Percentiles rank a stretch among this genome's conserved stretches.
phyloP scores from a whole-genome alignment of 2,329 filamentous ascomycete genomes.

The Metarhizium sp. region DNA sequence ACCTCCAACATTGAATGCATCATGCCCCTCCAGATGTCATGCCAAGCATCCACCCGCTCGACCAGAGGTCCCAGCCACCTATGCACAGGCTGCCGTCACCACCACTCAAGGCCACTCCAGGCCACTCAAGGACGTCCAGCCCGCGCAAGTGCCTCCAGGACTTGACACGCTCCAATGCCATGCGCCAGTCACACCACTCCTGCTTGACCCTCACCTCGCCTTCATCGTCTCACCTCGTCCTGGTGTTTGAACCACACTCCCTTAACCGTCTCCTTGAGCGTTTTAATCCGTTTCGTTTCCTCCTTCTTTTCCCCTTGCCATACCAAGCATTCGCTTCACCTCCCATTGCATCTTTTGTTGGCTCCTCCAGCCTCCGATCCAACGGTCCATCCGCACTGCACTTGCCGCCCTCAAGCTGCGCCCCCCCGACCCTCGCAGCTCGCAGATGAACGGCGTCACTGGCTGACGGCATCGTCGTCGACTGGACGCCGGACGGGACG shows the following conservation, averaged over 20 bases:
- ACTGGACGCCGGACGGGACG: constrained; percentile 4
- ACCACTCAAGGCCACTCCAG: too few species aligned
- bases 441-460: constrained; percentile 5
- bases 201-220: background rate
- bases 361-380: background rate
- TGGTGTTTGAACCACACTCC: background rate
- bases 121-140: too few species aligned
- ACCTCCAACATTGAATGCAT: too few species aligned
- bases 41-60: too few species aligned
- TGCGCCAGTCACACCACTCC: background rate
- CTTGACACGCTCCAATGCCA: too few species aligned
- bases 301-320: too few species aligned
- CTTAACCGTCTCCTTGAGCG: background rate
- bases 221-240: background rate
- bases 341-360: background rate
- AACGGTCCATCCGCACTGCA: background rate
- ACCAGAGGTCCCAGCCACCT: too few species aligned
- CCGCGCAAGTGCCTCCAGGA: too few species aligned
- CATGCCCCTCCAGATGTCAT: too few species aligned
- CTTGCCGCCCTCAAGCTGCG: background rate
- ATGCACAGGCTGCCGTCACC: too few species aligned
- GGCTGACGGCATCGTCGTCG: constrained; percentile 6
- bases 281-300: background rate
- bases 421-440: background rate
- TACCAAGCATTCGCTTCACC: background rate